Evolutionary conservation across 148 eudicot species (phyloP), one percentile per base, ranked within the genome.

Genomic region (Chenopodium quinoa): DNA sequence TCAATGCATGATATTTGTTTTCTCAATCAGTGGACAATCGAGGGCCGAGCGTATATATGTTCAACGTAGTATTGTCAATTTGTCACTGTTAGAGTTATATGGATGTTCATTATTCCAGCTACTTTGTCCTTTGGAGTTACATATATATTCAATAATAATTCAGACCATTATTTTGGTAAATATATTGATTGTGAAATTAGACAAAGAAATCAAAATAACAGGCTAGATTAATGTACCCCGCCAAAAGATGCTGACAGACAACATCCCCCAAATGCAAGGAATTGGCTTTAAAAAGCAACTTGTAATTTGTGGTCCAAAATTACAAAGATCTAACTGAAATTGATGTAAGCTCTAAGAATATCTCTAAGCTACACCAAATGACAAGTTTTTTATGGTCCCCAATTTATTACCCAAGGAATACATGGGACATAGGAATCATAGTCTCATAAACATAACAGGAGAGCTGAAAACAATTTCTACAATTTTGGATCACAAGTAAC

Each of bases 241-340:
- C 22, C 0, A 22, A 72, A n/a, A n/a, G 54, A 44, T 10, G 75
- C 19, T 1, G 13, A 72, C 31, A 44, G 56, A 72, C 75, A 72
- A 46, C 74, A n/a, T 46, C 22, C 75, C 52, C 56, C 29, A 72
- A 72, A 46, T 46, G 31, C 75, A 46, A 22, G 56, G 75, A 72
- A 46, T 10, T 22, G 75, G 14, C 71, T 23, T 66, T 4, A 22
- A 64, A 64, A 1, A 22, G 73, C 46, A 67, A 67, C 20, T 67
- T 32, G 73, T 34, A 32, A 32, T 12, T 13, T 71, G 74, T 37
- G 50, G 74, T 34, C 27, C 25, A 17, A 71, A 20, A 37, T 19
- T 9, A 16, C 6, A 40, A 9, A 56, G 62, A 56, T 56, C 22
- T 17, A 56, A 56, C 22, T 56, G 62, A 56, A 56, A 56, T 56